Evolutionary conservation across 371 early-diverging fungal genomes (phyloP), one percentile per base, ranked within the genome.

Genomic region (Dichotomocladium elegans): DNA sequence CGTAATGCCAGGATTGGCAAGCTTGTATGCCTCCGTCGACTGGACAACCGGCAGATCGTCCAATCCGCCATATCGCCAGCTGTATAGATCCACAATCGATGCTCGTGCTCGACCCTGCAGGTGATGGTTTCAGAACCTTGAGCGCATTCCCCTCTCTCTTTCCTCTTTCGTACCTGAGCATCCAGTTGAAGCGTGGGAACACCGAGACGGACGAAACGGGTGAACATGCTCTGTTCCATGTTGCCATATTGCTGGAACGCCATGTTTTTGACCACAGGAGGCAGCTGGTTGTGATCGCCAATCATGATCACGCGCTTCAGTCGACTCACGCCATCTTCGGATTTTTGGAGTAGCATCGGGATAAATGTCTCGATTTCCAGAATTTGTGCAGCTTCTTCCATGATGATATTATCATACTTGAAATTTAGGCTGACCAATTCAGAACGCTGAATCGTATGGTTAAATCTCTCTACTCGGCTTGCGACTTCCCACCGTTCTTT

Each of bases 301-400:
- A 98, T 93, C 64, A 99, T 49, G 12, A 99, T 82, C 4, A 99
- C 85, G 19, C 95, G 90, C 66, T 92, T 81, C 45, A 98, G 64
- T 0, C 86, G 77, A 21, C 77, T 82, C 41, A 68, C 59, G 19
- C 79, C 80, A 52, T 77, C 72, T 26, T 77, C 73, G n/a, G 82
- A 61, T 12, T 81, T 79, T 72, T 96, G 95, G 9, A 97, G 65
- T 30, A 90, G 57, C 58, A 99, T 72, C 4, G 98, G 95, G 27
- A 99, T 90, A 54, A 98, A 89, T 3, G 97, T 87, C 61, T 99
- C 99, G 3, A 96, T 84, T 63, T 99, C 99, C 11, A 96, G 68
- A 8, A 98, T 87, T 64, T 99, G 98, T 14, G 94, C 99, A 0
- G 98, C 92, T 65, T 99, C 99, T 64, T 99, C 99, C 86, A 99